phyloP scores from a whole-genome alignment of 306 rosid genomes.

The Gynostemma pentaphyllum region DNA sequence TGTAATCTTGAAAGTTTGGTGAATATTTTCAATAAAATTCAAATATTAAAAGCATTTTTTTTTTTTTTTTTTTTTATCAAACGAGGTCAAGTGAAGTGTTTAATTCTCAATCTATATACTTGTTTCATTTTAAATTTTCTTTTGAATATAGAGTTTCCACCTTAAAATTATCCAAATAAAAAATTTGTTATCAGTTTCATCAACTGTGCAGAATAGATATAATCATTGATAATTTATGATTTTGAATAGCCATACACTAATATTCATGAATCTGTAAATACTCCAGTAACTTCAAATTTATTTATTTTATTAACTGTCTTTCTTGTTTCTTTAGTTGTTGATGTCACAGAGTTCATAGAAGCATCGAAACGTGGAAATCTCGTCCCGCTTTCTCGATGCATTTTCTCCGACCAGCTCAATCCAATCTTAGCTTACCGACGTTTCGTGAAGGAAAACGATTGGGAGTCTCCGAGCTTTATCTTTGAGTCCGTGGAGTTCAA shows the following conservation, averaged over 20 bases:
- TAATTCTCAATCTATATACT: no score
- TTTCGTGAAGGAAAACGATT: conserved; percentile 56
- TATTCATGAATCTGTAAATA: not conserved
- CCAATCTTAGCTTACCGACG: conserved; percentile 66
- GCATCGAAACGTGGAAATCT: conserved; percentile 50
- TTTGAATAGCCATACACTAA: not conserved
- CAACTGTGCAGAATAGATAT: no score
- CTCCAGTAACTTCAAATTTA: conserved; percentile 1
- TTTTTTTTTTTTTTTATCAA: no score
- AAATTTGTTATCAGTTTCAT: no score
- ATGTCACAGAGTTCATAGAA: conserved; percentile 31
- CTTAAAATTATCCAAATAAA: no score
- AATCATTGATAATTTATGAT: not conserved
- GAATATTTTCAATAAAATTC: no score
- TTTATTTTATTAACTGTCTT: not conserved
- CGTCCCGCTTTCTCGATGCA: conserved; percentile 47
- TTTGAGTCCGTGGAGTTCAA: conserved; percentile 71
- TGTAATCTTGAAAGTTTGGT: no score
- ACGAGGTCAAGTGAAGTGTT: no score
- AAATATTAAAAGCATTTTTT: no score
- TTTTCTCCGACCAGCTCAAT: conserved; percentile 73
- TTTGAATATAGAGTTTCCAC: no score
- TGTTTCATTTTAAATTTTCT: no score
- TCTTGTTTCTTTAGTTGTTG: conserved; percentile 22
- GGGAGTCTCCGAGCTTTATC: conserved; percentile 79